Evolutionary conservation across 768 basidiomycete genomes (phyloP), one percentile per base, ranked within the genome.

Genomic region (Boletus vinaceobasis): DNA sequence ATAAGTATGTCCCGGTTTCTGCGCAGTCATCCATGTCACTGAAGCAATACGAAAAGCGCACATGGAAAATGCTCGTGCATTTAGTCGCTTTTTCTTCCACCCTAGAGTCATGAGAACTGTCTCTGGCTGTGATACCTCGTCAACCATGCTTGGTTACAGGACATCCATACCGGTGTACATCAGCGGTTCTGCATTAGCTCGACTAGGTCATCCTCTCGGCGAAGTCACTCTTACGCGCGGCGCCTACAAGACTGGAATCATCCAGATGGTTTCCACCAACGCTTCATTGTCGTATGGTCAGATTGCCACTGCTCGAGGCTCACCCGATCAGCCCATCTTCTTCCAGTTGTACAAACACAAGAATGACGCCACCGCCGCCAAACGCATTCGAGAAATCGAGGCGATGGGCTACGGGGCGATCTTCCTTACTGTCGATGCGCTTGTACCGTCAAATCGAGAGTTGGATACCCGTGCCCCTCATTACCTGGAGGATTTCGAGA

Each of bases 341-440:
- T 92, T 91, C 72, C 90, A 92, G 66, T 74, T 97, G 14, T 96
- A 98, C 74, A 90, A 96, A 63, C 83, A 93, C 72, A 74, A 75
- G 42, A 77, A 90, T 63, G 80, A 90, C 53, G 64, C 71, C 14
- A 75, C 78, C 35, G 91, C 92, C 2, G 85, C 83, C 64, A 76
- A 79, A 57, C 81, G 90, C 29, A 79, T 97, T 15, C 77, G 79
- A 43, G 84, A 89, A 47, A 81, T 92, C 21, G 87, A 88, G 54
- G 66, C 70, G 31, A 71, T 90, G 4, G 91, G 92, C 0, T 95
- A 88, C 71, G 91, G 87, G 45, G 93, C 90, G 1, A 89, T 98
- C 55, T 92, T 92, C 68, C 76, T 98, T 51, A 97, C 94, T 2
- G 93, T 96, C 3, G 94, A 98, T 71, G 89, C 91, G 0, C 77